Percentiles rank a stretch among this genome's conserved stretches.
Evolutionary conservation across 2,329 filamentous ascomycete species (phyloP).

Genomic region (Neurospora crassa): DNA sequence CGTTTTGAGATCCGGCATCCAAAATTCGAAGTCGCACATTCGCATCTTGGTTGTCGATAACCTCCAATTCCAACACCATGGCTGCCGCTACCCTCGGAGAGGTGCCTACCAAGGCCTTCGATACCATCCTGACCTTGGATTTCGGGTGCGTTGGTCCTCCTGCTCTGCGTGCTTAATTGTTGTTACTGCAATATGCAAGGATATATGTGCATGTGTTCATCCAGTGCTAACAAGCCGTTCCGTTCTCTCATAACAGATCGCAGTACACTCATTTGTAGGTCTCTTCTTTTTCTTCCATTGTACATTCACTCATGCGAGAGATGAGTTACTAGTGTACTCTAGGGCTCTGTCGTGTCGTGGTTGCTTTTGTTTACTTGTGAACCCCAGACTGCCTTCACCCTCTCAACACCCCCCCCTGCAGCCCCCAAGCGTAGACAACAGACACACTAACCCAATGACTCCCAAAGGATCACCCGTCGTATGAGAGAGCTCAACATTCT

Average conservation of each 20-base stretch:
- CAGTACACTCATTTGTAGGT: slow-evolving; percentile 17
- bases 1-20: not conserved
- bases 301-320: not conserved
- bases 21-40: not conserved
- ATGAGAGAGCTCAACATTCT: slow-evolving; percentile 34
- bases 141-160: slow-evolving; percentile 11
- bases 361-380: not conserved
- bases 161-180: not conserved
- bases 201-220: not conserved
- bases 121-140: slow-evolving; percentile 17
- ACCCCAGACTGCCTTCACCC: not conserved
- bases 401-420: not conserved
- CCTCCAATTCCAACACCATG: not conserved
- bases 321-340: not conserved
- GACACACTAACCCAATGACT: slow-evolving; percentile 2
- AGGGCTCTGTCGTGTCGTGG: not conserved
- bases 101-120: slow-evolving; percentile 9
- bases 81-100: not conserved
- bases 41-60: not conserved
- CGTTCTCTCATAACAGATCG: slow-evolving; percentile 5
- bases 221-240: not conserved
- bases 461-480: slow-evolving; percentile 14
- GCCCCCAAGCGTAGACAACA: not conserved
- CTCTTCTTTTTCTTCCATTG: not conserved
- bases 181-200: not conserved